Percentiles rank a stretch among this genome's conserved stretches.
Conservation (phyloP, 2,329 filamentous ascomycete genomes). For the Alternaria consortialis region DNA sequence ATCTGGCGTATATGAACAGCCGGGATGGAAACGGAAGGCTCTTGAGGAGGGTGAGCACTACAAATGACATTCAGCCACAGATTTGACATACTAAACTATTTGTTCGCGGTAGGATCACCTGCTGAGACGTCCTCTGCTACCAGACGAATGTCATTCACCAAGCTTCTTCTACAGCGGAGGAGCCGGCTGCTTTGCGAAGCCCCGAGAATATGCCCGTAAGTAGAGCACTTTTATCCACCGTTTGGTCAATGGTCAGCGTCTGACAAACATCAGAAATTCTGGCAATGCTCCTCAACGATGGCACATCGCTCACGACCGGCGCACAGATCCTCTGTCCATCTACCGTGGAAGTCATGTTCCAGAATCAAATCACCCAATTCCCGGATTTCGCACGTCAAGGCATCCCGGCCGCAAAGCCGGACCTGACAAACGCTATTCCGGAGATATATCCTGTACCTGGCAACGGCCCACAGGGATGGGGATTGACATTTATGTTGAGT, state of each 20-base stretch:
- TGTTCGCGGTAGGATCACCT: neutral
- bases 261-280: neutral
- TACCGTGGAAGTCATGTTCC: slow-evolving; percentile 5
- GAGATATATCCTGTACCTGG: slow-evolving; percentile 6
- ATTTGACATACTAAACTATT: neutral
- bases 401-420: neutral
- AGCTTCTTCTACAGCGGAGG: neutral
- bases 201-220: neutral
- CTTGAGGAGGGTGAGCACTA: neutral
- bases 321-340: neutral
- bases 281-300: neutral
- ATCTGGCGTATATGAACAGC: neutral
- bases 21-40: neutral
- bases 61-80: neutral
- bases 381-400: neutral
- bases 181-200: neutral
- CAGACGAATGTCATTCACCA: neutral
- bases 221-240: neutral
- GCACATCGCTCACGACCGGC: neutral
- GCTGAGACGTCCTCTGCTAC: neutral
- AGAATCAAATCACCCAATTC: slow-evolving; percentile 1
- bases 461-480: slow-evolving; percentile 6
- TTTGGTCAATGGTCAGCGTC: neutral
- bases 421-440: slow-evolving; percentile 4
- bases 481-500: neutral